These are phyloP conservation scores for Colletotrichum musae DNA, from an alignment of 2,329 filamentous ascomycete genomes.

Conservation along the genomic window DNA sequence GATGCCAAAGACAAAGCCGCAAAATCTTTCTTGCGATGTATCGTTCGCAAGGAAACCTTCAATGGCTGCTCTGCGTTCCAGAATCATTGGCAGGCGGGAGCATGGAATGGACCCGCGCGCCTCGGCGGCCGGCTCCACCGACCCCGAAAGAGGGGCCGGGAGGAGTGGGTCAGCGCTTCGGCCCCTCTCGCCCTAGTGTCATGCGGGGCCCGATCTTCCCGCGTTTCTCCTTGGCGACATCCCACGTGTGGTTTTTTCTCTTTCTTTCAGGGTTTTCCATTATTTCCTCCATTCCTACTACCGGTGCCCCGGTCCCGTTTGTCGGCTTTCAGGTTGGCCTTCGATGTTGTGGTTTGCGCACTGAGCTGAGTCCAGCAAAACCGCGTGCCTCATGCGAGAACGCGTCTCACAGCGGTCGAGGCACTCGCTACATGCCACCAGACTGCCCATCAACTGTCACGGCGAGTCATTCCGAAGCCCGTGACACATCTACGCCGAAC, in stretches of 20 bases:
- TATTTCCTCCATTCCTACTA: background rate
- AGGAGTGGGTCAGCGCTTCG: background rate
- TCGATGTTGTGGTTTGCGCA: background rate
- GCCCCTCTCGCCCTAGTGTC: background rate
- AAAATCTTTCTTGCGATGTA: too few relatives aligned
- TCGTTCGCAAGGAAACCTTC: too few relatives aligned
- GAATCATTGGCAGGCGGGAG: too few relatives aligned
- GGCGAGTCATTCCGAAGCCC: background rate
- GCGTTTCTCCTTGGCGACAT: slow-evolving; percentile 2
- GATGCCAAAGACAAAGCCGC: too few relatives aligned
- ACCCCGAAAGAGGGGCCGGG: background rate
- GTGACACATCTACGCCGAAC: background rate
- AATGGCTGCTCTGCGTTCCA: too few relatives aligned
- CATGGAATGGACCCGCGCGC: too few relatives aligned
- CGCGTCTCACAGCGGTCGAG: too few relatives aligned
- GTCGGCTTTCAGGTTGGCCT: background rate
- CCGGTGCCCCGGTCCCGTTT: background rate
- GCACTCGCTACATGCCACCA: background rate
- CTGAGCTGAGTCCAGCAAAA: too few relatives aligned
- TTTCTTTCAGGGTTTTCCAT: too few relatives aligned
- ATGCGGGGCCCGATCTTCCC: slow-evolving; percentile 16
- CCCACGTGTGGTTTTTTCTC: background rate
- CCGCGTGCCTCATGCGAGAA: too few relatives aligned
- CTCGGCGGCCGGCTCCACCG: background rate
- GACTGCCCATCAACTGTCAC: background rate